Conservation (phyloP, 441 rosid genomes). For the Erysimum cheiri region DNA sequence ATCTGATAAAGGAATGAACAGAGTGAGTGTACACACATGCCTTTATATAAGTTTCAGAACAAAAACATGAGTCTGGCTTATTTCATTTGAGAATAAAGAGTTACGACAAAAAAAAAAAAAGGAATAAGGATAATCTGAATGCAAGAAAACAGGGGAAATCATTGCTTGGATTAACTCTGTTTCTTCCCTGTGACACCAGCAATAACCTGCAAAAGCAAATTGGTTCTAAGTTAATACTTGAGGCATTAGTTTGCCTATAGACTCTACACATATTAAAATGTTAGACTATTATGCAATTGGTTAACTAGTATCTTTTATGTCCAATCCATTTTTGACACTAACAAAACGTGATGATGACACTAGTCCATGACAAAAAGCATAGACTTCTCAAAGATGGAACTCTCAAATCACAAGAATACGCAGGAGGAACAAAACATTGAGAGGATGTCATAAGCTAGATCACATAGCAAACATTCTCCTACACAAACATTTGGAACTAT, state of each 20-base stretch:
- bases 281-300: background rate
- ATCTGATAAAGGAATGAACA: constrained; percentile 18
- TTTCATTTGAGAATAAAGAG: constrained; percentile 44
- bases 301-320: background rate
- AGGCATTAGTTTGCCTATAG: background rate
- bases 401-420: background rate
- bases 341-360: constrained; percentile 7
- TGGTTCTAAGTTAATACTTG: background rate
- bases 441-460: constrained; percentile 1
- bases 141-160: constrained; percentile 26
- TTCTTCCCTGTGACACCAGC: constrained; percentile 90
- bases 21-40: constrained; percentile 29
- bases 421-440: background rate
- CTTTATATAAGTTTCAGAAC: constrained; percentile 34
- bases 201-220: constrained; percentile 63
- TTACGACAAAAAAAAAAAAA: constrained; percentile 26
- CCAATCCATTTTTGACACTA: background rate
- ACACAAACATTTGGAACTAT: too few relatives aligned
- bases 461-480: background rate
- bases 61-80: constrained; percentile 49
- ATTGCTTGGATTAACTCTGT: constrained; percentile 44
- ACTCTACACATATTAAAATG: background rate
- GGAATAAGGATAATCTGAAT: constrained; percentile 16
- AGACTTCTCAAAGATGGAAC: background rate
- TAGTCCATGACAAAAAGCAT: background rate